phyloP scores from a whole-genome alignment of 495 filamentous ascomycete species.

The Tuber borchii region DNA sequence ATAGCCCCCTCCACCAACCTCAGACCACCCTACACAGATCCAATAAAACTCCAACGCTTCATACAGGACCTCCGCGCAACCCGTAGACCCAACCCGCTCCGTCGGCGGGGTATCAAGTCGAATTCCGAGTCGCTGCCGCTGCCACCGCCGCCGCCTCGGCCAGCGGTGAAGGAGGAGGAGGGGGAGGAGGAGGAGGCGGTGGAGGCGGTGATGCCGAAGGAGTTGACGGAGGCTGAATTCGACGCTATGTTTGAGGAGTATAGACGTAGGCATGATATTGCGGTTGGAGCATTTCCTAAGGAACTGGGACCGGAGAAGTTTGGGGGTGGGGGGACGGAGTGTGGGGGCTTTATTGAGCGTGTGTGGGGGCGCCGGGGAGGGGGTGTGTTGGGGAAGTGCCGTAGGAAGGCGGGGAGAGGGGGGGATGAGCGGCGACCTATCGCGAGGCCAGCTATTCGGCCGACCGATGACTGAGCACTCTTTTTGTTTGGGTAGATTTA shows the following conservation, averaged over 20 bases:
- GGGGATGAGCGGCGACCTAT: neutral
- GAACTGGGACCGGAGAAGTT: neutral
- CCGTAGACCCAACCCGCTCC: neutral
- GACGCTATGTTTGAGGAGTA: neutral
- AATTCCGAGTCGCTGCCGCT: neutral
- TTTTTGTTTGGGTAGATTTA: neutral
- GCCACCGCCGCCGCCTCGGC: neutral
- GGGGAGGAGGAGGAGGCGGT: neutral
- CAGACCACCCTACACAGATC: neutral
- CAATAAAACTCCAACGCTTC: neutral
- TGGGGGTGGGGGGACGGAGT: neutral
- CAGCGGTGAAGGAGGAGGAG: neutral
- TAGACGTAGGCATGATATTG: neutral
- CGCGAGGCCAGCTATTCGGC: neutral
- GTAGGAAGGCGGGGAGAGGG: neutral
- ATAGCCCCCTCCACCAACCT: neutral
- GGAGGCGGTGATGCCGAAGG: neutral
- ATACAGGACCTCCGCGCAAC: neutral
- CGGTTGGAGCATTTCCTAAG: neutral
- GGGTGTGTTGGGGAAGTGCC: neutral
- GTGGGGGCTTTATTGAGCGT: neutral
- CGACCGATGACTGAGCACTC: neutral
- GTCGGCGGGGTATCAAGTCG: neutral
- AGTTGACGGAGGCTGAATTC: neutral
- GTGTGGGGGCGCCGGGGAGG: neutral